Evolutionary conservation across 2,329 filamentous ascomycete genomes (phyloP).

Genomic region (Cadophora sp.): DNA sequence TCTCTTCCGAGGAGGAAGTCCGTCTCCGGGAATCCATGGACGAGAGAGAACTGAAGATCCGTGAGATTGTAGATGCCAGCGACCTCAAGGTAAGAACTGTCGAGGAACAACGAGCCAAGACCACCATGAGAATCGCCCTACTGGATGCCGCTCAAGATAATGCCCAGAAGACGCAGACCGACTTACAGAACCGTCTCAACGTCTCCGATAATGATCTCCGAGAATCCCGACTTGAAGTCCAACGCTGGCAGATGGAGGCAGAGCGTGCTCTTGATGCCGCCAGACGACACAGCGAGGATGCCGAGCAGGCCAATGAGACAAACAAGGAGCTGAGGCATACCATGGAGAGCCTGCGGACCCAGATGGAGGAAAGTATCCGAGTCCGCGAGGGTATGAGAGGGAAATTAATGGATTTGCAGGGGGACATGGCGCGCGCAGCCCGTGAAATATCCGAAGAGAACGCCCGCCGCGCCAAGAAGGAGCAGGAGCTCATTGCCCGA

Average conservation of each 20-base stretch:
- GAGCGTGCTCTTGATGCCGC: slow-evolving; percentile 69
- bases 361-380: slow-evolving; percentile 85
- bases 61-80: slow-evolving; percentile 72
- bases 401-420: slow-evolving; percentile 85
- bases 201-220: slow-evolving; percentile 61
- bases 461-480: slow-evolving; percentile 76
- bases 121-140: slow-evolving; percentile 66
- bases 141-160: slow-evolving; percentile 72
- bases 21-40: slow-evolving; percentile 71
- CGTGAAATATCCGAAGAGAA: slow-evolving; percentile 85
- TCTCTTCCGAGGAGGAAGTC: slow-evolving; percentile 75
- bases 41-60: slow-evolving; percentile 71
- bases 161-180: slow-evolving; percentile 59
- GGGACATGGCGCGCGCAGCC: slow-evolving; percentile 82
- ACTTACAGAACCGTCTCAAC: slow-evolving; percentile 63
- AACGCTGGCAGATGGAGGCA: slow-evolving; percentile 68
- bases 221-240: slow-evolving; percentile 61
- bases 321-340: slow-evolving; percentile 79
- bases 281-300: slow-evolving; percentile 65
- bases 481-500: slow-evolving; percentile 78
- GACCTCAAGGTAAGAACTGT: slow-evolving; percentile 68
- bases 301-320: slow-evolving; percentile 61
- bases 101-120: slow-evolving; percentile 62
- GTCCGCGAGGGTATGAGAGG: slow-evolving; percentile 83
- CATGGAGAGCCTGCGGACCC: slow-evolving; percentile 75